Conservation (phyloP, 129 eudicot genomes). For the Flaveria sonorensis region DNA sequence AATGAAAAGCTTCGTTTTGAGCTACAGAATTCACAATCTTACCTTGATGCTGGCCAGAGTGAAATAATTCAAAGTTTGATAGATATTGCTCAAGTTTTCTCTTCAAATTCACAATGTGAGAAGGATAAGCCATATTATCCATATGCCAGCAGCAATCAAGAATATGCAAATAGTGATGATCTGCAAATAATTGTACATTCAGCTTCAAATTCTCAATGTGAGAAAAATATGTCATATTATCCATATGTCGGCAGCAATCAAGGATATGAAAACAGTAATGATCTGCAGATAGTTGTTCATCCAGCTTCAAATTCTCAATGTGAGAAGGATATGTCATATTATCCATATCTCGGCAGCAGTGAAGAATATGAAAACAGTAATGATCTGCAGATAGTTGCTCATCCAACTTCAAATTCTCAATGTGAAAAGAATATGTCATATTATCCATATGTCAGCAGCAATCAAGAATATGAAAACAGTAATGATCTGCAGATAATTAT, state of each 20-base stretch:
- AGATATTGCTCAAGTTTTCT: constrained; percentile 64
- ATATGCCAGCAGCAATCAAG: constrained; percentile 37
- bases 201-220: constrained; percentile 53
- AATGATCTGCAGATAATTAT: constrained; percentile 37
- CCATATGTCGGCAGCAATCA: constrained; percentile 37
- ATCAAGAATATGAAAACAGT: constrained; percentile 38
- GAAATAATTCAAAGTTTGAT: constrained; percentile 76
- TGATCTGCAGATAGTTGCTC: constrained; percentile 36
- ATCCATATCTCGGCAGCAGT: constrained; percentile 38
- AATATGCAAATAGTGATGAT: constrained; percentile 36
- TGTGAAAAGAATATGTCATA: constrained; percentile 41
- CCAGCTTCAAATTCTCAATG: constrained; percentile 53
- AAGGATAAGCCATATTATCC: constrained; percentile 40
- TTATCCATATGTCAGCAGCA: constrained; percentile 37
- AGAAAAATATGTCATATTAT: constrained; percentile 40
- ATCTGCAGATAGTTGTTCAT: constrained; percentile 35
- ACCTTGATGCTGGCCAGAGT: constrained; percentile 66
- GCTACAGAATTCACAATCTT: constrained; percentile 74
- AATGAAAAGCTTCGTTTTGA: constrained; percentile 77
- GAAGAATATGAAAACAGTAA: constrained; percentile 40
- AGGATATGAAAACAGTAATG: constrained; percentile 37
- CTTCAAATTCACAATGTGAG: constrained; percentile 41
- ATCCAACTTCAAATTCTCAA: constrained; percentile 51
- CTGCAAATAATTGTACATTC: constrained; percentile 38
- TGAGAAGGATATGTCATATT: constrained; percentile 39